Evolutionary conservation across 2,329 filamentous ascomycete species (phyloP), one percentile per base, ranked within the genome.

Genomic region (Thelonectria olida): DNA sequence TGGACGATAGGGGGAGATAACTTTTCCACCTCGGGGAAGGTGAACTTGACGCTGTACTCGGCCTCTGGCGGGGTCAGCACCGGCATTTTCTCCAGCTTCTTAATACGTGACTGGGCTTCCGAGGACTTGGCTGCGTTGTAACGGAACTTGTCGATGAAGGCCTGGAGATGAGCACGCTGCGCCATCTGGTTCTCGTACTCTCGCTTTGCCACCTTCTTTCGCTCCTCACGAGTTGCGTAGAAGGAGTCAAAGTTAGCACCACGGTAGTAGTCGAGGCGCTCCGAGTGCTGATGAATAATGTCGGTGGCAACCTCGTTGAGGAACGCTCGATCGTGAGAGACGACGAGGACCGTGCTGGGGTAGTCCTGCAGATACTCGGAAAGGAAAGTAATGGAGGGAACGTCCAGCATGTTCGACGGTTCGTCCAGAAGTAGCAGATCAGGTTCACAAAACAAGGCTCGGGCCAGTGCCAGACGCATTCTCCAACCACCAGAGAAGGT

Each of bases 391-490:
- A 99, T 98, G 22, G 96, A 98, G n/a, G 96, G 96, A 59, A 99
- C 96, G 80, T 98, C 96, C 92, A 99, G 93, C 95, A 98, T 98
- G 89, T 98, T 98, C 57, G 95, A 98, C 81, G 96, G 96, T 88
- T 99, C 96, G 83, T 99, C 96, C 70, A 99, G 93, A 76, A 99
- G 86, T 61, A 99, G 82, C 53, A 99, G 84, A 80, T 99, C 96
- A 42, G 96, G 96, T 77, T 99, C 96, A 81, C 96, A 99, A 84
- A 99, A 99, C 34, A 99, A 87, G 13, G 96, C 96, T 85, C 96
- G 86, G 12, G 96, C 96, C 64, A 99, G 85, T 13, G 96, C 96
- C 73, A 99, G 82, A 83, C 96, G 91, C 96, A 99, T 99, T 80
- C 96, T 90, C 96, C 96, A 99, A 91, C 96, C 96, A 85, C 96